These are phyloP conservation scores for Misopates orontium DNA, from an alignment of 257 asterid genomes.

Conservation along the genomic window DNA sequence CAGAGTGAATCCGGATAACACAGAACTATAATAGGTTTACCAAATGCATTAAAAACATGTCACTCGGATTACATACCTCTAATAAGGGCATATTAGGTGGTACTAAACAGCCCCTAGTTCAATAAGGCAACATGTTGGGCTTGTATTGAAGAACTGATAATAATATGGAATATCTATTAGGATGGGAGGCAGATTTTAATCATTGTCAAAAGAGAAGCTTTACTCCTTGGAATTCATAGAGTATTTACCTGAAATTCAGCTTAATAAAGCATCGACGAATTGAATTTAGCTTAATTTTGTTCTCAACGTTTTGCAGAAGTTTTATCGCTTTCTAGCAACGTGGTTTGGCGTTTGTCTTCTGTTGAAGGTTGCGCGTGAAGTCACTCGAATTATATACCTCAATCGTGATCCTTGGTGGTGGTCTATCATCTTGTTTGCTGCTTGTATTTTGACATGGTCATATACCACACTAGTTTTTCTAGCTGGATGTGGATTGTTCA, in stretches of 20 bases:
- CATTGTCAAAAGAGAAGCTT: background rate
- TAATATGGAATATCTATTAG: too few relatives aligned
- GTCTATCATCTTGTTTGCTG: conserved; percentile 41
- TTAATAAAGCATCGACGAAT: conserved; percentile 5
- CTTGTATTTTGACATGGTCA: conserved; percentile 68
- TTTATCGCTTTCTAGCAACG: conserved; percentile 50
- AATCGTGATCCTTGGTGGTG: conserved; percentile 56
- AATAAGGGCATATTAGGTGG: too few relatives aligned
- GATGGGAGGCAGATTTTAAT: too few relatives aligned
- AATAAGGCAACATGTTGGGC: too few relatives aligned
- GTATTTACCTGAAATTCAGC: background rate
- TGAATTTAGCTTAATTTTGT: background rate
- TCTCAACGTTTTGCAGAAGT: conserved; percentile 47
- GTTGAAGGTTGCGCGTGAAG: conserved; percentile 67
- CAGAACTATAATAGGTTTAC: too few relatives aligned
- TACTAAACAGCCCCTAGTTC: too few relatives aligned
- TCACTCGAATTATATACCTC: conserved; percentile 57
- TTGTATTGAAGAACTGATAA: too few relatives aligned
- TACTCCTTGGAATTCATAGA: background rate
- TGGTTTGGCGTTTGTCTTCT: conserved; percentile 67
- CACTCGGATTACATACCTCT: too few relatives aligned
- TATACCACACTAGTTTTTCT: conserved; percentile 65
- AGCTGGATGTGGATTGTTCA: conserved; percentile 65
- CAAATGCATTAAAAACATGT: too few relatives aligned
- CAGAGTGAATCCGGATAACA: too few relatives aligned